Base-by-base conservation (phyloP, 1,139 yeast species). In the Candida labiduridarum region DNA sequence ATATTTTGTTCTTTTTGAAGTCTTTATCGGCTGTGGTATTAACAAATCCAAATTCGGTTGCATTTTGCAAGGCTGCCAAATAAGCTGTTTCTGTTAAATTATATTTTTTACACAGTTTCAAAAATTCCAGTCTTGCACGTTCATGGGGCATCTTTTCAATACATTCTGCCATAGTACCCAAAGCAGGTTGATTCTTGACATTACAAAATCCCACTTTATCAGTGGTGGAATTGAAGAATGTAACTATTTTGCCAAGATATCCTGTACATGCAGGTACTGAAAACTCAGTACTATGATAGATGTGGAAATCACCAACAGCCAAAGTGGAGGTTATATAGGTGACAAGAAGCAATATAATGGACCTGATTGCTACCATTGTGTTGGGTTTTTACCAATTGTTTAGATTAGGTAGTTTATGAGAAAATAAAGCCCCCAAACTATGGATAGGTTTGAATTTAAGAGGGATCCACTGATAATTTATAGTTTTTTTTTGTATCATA, bases 121-220 rank as follows among this genome's bases (percentile, higher is more conserved):
- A 52, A 53, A 70, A 72, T 25, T 55, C 54, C 10, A 59, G 49
- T 30, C 67, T 57, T 7, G 71, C 69, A 12, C 58, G 52, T 3
- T 60, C 50, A 47, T 57, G 55, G 27, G 72, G 70, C 36, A 65
- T 46, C 48, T 55, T 48, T 41, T 60, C 62, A 51, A 73, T 64
- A 59, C 76, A 73, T 53, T 63, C 68, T 18, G 75, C 70, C 67
- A 71, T 65, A n/a, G 76, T 57, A 8, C 78, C 78, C 52, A 74
- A 63, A 7, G 76, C 77, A 11, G 66, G 76, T 57, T 71, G 77
- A 54, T 63, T 64, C 33, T 66, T 59, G 40, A 57, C 59, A 50
- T 68, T 61, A 61, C 78, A 72, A 53, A 58, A 72, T 1, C 66
- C 71, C 45, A 68, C 73, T 4, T 58, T 61, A 27, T 59, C 53